Base-by-base conservation (phyloP, 179 eudicot species). In the Nepenthes alata region DNA sequence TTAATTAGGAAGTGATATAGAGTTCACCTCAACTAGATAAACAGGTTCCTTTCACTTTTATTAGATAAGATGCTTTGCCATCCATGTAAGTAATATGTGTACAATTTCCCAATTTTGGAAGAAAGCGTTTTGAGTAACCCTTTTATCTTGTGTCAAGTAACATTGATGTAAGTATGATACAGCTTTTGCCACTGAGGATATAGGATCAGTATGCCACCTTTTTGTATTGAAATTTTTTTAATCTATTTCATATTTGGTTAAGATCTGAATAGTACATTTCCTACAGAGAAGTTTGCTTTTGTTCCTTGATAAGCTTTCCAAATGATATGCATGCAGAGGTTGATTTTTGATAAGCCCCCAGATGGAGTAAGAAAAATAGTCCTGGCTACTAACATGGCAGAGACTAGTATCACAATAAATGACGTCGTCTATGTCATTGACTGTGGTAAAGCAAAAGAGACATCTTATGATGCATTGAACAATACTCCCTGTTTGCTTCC, bases 401-500 rank as follows among this genome's bases (percentile, higher is more conserved):
- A 85, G 74, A 85, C 93, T 58, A 85, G 93, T 70, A 85, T 85
- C 70, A 85, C 93, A 56, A 85, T 85, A 54, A 85, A 85, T 70
- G 93, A 85, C 62, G 93, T 85, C 6, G 93, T 85, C 53, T 85
- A 83, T 63, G 93, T 85, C 60, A 86, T 85, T 60, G 93, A 85
- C 71, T 81, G 88, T 75, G 93, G 93, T 55, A 85, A 85, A 78
- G 88, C 93, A 35, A 85, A 85, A 61, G 93, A 85, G 72, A 85
- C 93, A 44, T 85, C 93, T 14, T 85, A 85, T 75, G 93, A 85
- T 79, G 93, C 93, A 57, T 70, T 85, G 59, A 85, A 85, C 53
- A 85, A 85, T 68, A 85, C 93, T 65, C 93, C 93, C 38, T 85
- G 93, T 68, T 68, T 85, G 86, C 88, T 85, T 64, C 93, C 93